Percentiles rank a stretch among this genome's conserved stretches.
phyloP scores from a whole-genome alignment of 2,329 filamentous ascomycete genomes.

The Gyromitra esculenta region DNA sequence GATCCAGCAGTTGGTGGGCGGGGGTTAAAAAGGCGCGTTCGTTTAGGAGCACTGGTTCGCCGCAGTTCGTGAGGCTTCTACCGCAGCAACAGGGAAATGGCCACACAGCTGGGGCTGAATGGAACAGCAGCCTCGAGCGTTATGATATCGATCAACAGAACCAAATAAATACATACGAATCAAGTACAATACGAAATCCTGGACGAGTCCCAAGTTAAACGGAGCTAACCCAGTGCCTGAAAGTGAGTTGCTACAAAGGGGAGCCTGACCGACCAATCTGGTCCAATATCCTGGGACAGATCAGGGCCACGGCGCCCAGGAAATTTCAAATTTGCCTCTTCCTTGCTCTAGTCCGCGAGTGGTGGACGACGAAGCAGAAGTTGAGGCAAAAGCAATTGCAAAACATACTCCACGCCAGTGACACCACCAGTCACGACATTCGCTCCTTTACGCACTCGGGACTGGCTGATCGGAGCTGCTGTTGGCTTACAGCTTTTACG shows the following conservation, averaged over 20 bases:
- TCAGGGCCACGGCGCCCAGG: conserved; percentile 41
- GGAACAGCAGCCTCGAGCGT: neutral
- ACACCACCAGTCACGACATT: conserved; percentile 48
- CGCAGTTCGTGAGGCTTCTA: conserved; percentile 21
- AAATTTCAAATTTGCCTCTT: conserved; percentile 48
- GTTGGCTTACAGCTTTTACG: conserved; percentile 39
- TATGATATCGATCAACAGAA: conserved; percentile 21
- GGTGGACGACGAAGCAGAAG: conserved; percentile 10
- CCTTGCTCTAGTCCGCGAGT: conserved; percentile 32
- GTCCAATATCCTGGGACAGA: conserved; percentile 41
- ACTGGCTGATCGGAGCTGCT: conserved; percentile 46
- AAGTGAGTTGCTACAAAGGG: conserved; percentile 20
- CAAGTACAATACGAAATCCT: neutral
- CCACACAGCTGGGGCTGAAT: conserved; percentile 18
- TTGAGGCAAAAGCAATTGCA: conserved; percentile 49
- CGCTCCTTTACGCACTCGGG: conserved; percentile 28
- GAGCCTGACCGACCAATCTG: conserved; percentile 38
- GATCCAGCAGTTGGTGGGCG: neutral
- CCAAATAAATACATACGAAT: conserved; percentile 2
- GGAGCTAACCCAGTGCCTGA: conserved; percentile 20
- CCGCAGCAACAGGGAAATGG: conserved; percentile 40
- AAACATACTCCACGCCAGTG: conserved; percentile 41
- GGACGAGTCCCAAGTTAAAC: neutral
- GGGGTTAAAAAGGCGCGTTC: conserved; percentile 16
- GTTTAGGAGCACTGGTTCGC: conserved; percentile 34